Base-by-base conservation (phyloP, 805 yeast genomes). In the Metschnikowia bowlesiae region DNA sequence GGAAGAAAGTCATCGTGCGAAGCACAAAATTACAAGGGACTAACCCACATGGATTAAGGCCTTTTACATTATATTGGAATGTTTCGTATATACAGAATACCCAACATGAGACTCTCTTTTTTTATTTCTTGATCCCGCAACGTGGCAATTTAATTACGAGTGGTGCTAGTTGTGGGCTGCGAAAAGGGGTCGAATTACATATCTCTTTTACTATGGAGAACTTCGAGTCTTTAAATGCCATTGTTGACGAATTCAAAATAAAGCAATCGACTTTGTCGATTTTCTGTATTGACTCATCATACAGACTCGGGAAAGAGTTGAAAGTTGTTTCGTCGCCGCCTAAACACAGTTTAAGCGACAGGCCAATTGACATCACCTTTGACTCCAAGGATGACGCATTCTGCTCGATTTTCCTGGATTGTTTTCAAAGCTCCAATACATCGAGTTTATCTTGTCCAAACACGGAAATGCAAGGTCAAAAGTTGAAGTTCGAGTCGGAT, bases 161-260 rank as follows among this genome's bases (percentile, higher is more conserved):
- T 22, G 40, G 11, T 38, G 11, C n/a, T 28, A 9, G 33, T 22
- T 22, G 22, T 1, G 34, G 34, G 43, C 43, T 39, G 43, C 43
- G 43, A 39, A 39, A 39, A 6, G n/a, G 16, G 33, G 9, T 39
- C 34, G 14, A 29, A 34, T 16, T n/a, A 34, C 43, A 29, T 14
- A 4, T 39, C 16, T 26, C 22, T 5, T 6, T 39, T 18, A 42
- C 13, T n/a, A 61, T 62, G 68, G 65, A 62, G 26, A 40, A 53
- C 10, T 52, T 64, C 31, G 63, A 62, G 41, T 46, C 61, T 1
- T 38, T 65, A 16, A 50, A 51, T 30, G 52, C 58, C 7, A 63
- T 65, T 2, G 39, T 48, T 5, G 55, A 56, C 13, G 62, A 64
- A 36, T 55, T 56, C 42, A 13, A 48, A 6, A 49, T 64, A 10